Evolutionary conservation across 2,329 filamentous ascomycete species (phyloP), one percentile per base, ranked within the genome.

Genomic region (Leptographium procerum): DNA sequence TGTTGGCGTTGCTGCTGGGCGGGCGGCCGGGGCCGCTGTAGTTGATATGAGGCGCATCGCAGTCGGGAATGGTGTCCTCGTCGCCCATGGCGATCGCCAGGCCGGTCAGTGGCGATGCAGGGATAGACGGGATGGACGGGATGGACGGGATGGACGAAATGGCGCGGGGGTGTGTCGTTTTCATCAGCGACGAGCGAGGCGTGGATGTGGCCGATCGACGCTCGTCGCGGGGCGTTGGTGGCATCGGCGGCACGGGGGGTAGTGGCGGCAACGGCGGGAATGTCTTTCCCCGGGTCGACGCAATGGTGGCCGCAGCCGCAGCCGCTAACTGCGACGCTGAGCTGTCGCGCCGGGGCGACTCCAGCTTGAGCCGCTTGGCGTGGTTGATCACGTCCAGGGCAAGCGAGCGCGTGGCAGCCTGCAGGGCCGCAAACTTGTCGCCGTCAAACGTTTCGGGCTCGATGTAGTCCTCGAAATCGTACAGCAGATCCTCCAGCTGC

Each of bases 391-490:
- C 65, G 34, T 71, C 67, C n/a, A 75, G 66, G 26, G 73, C 74
- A 52, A 75, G 70, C 0, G 70, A 60, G 58, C 72, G 74, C 2
- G 72, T 71, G 0, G 73, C 71, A 0, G 70, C 64, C 57, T 75
- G 73, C 6, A 76, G 62, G 22, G 71, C 68, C 1, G 66, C 59
- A 56, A 73, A 76, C 58, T 67, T 70, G 29, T 64, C 63, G 24
- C 64, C 61, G 11, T 72, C 69, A 57, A 73, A 75, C 5, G 70
- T 66, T 52, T 71, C 70, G 7, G 66, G 61, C 29, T 73, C 69
- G 31, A 70, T 69, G 58, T 69, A 75, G 64, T 76, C 74, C 47
- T 76, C 73, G 50, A 76, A 70, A 59, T 75, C 73, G 62, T 75
- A 76, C 8, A 76, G 67, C 3, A 75, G 64, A 56, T 74, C 71